Evolutionary conservation across 371 early-diverging fungal genomes (phyloP), one percentile per base, ranked within the genome.

Genomic region (Lichtheimia ramosa): DNA sequence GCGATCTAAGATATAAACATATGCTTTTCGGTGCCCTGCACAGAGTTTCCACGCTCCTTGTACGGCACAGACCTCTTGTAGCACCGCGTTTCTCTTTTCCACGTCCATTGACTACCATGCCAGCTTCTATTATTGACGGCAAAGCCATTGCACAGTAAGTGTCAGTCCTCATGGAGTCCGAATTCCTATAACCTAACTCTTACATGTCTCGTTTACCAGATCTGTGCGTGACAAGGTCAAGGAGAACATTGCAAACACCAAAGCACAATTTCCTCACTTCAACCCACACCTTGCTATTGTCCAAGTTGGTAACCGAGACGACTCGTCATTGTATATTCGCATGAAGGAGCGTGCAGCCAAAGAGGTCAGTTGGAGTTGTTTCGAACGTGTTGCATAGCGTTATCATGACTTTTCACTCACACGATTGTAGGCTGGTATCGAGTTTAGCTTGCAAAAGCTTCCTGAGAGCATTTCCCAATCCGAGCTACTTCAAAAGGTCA

Each of bases 251-350:
- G 71, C 77, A 2, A 81, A 75, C n/a, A 77, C 87, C 68, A 77
- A 82, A 58, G 64, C 63, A 13, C 62, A 73, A 25, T 80, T 86
- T 58, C 84, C 89, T 39, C 60, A 69, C 27, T 92, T 92, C 69
- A 70, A 66, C 20, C 95, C 97, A 20, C 89, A 89, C 50, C 82
- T 96, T 8, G 86, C 92, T 16, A 89, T 96, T 43, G 79, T 95
- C 25, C 95, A 97, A 72, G 93, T 97, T 13, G 97, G 97, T 43
- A 77, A 55, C 13, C 89, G 96, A 51, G 91, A 92, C 50, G 96
- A 97, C 74, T 95, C 96, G 14, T 84, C 86, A 43, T 75, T 92
- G 34, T 97, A 97, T 69, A 90, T 96, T 43, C 73, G 87, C 34
- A 91, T 92, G 88, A 97, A 97, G 83, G 76, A 89, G 64, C 89